Conservation (phyloP, 2,329 filamentous ascomycete species). For the Gliomastix tumulicola region DNA sequence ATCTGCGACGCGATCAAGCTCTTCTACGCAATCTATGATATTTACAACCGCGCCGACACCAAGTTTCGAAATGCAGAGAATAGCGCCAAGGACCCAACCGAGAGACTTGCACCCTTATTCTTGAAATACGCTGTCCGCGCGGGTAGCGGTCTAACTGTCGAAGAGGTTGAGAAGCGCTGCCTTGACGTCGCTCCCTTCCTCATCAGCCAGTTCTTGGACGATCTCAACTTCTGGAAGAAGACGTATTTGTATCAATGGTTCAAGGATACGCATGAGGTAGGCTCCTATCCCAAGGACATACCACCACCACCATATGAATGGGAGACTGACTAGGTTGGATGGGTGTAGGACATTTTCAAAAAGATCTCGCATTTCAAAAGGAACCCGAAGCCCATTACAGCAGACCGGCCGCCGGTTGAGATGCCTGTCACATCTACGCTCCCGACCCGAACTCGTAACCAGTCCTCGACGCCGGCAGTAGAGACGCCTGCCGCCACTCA, state of each 20-base stretch:
- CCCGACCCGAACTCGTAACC: no score
- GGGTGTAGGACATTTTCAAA: conserved; percentile 14
- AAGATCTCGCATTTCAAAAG: conserved; percentile 11
- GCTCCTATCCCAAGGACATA: conserved; percentile 10
- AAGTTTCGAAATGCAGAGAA: conserved; percentile 13
- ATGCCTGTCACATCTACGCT: no score
- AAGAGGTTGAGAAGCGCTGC: conserved; percentile 40
- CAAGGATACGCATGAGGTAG: conserved; percentile 28
- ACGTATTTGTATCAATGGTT: conserved; percentile 46
- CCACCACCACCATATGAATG: no score
- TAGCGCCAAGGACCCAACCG: conserved; percentile 14
- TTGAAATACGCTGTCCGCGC: conserved; percentile 40
- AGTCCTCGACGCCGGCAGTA: no score
- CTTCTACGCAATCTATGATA: conserved; percentile 55
- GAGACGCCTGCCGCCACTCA: no score
- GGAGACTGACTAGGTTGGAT: no score
- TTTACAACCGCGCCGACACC: conserved; percentile 33
- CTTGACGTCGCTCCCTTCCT: conserved; percentile 43
- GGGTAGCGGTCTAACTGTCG: conserved; percentile 44
- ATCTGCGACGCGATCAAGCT: conserved; percentile 59
- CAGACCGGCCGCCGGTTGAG: no score
- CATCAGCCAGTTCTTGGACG: conserved; percentile 37
- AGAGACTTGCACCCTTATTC: conserved; percentile 20
- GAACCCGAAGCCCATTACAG: no score
- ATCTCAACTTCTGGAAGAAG: conserved; percentile 29